phyloP scores from a whole-genome alignment of 2,329 filamentous ascomycete species.

The Tolypocladium inflatum region DNA sequence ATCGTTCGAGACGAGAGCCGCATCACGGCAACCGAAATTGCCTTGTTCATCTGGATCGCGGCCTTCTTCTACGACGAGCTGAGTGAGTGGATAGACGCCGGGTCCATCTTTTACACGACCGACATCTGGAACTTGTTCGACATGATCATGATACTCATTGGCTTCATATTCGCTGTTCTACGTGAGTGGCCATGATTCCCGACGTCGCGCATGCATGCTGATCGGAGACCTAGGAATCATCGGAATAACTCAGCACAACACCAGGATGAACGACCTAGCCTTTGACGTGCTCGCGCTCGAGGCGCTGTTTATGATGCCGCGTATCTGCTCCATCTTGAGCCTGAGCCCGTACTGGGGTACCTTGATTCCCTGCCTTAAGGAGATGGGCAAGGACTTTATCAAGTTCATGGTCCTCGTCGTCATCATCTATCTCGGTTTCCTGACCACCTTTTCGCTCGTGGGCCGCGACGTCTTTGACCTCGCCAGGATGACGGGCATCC shows the following conservation, averaged over 20 bases:
- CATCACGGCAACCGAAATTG: conserved; percentile 59
- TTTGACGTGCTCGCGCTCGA: conserved; percentile 88
- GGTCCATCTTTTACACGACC: conserved; percentile 73
- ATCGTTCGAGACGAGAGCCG: conserved; percentile 58
- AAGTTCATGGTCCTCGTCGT: conserved; percentile 75
- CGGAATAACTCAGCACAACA: conserved; percentile 38
- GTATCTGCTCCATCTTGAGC: conserved; percentile 78
- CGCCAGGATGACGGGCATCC: conserved; percentile 61
- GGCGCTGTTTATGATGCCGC: conserved; percentile 81
- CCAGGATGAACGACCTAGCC: conserved; percentile 60
- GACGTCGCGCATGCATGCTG: background rate
- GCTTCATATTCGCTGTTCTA: conserved; percentile 59
- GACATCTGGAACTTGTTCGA: conserved; percentile 76
- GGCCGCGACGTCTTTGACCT: conserved; percentile 61
- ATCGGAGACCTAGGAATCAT: conserved; percentile 18
- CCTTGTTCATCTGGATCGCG: conserved; percentile 78
- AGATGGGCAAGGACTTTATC: conserved; percentile 89
- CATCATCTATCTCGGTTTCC: conserved; percentile 77
- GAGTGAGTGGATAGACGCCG: conserved; percentile 77
- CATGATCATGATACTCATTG: conserved; percentile 64
- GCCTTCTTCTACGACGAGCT: conserved; percentile 84
- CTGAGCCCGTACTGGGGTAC: conserved; percentile 87
- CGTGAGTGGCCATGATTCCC: conserved; percentile 40
- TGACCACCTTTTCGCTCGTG: conserved; percentile 76
- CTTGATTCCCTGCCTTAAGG: conserved; percentile 79